phyloP scores from a whole-genome alignment of 306 rosid species.

The Quercus agrifolia region DNA sequence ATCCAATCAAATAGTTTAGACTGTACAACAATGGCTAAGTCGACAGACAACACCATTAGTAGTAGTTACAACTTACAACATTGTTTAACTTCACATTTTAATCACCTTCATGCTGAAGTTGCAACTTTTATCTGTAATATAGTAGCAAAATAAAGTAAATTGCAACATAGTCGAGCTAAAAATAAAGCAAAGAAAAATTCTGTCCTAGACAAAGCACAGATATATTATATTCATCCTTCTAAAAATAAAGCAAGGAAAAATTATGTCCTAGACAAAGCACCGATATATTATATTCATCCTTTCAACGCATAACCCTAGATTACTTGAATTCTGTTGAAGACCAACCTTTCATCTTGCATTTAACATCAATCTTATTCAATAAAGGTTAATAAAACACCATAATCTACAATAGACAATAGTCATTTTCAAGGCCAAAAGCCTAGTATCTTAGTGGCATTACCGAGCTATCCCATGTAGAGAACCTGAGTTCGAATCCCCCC shows the following conservation, averaged over 20 bases:
- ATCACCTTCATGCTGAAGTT: background rate
- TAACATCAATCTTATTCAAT: background rate
- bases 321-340: background rate
- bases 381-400: background rate
- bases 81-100: background rate
- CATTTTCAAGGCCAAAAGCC: too few species aligned
- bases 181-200: background rate
- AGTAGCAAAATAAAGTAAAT: background rate
- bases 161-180: too few species aligned
- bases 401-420: background rate
- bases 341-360: background rate
- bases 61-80: background rate
- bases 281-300: background rate
- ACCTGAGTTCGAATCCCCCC: too few species aligned
- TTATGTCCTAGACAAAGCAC: background rate
- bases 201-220: background rate
- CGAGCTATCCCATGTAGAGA: too few species aligned
- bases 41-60: background rate
- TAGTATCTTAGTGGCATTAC: too few species aligned
- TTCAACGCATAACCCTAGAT: background rate
- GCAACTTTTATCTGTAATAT: background rate
- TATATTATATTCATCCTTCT: background rate
- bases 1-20: background rate
- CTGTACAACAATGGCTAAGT: background rate
- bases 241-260: background rate